These are phyloP conservation scores for Dipodascopsis uninucleata DNA, from an alignment of 805 yeast species.

Conservation along the genomic window DNA sequence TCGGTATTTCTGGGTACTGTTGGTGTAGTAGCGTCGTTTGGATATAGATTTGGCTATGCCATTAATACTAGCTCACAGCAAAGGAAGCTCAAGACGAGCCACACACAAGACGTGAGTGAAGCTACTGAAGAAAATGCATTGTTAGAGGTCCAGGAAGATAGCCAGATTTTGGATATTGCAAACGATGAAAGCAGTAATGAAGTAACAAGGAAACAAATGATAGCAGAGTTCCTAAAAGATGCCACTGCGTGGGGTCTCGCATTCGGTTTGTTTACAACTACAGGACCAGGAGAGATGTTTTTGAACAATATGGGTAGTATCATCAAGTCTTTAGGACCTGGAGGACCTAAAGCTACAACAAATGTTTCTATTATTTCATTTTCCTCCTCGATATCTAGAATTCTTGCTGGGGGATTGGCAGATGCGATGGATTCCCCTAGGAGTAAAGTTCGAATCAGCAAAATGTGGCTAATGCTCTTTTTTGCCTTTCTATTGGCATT, in stretches of 20 bases:
- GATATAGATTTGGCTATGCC: constrained; percentile 14
- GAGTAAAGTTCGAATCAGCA: constrained; percentile 32
- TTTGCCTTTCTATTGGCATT: constrained; percentile 34
- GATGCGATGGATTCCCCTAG: constrained; percentile 49
- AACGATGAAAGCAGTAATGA: constrained; percentile 33
- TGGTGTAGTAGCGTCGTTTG: constrained; percentile 21
- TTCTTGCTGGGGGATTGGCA: constrained; percentile 61
- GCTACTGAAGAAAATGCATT: constrained; percentile 7
- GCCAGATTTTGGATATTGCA: background rate
- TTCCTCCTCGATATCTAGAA: constrained; percentile 66
- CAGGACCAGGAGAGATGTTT: constrained; percentile 85
- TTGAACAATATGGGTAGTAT: constrained; percentile 79
- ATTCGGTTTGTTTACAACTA: constrained; percentile 56
- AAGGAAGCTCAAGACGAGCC: background rate
- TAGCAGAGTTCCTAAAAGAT: constrained; percentile 44
- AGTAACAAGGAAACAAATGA: constrained; percentile 31
- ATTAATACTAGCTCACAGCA: background rate
- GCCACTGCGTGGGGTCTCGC: constrained; percentile 62
- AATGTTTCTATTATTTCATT: constrained; percentile 59
- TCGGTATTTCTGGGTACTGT: constrained; percentile 21
- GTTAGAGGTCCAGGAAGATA: constrained; percentile 2
- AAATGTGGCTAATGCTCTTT: constrained; percentile 38
- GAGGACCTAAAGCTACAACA: constrained; percentile 31
- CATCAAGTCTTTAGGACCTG: constrained; percentile 42
- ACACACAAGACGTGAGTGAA: background rate